Conservation (phyloP, 1,284 basidiomycete species). For the Cryptococcus maquisensis region DNA sequence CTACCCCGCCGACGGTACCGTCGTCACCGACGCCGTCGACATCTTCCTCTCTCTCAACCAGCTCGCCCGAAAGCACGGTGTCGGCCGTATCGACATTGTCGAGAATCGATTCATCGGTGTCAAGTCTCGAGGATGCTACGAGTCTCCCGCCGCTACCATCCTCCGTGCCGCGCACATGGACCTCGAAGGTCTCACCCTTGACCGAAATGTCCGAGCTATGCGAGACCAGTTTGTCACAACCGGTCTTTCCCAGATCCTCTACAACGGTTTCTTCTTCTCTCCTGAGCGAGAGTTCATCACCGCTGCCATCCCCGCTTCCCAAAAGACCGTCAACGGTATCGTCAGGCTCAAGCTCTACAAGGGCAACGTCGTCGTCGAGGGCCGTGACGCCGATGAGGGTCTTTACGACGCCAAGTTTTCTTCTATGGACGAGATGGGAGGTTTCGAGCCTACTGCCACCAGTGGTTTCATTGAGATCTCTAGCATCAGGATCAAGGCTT, state of each 20-base stretch:
- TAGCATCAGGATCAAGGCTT: slow-evolving; percentile 94
- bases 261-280: slow-evolving; percentile 91
- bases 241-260: slow-evolving; percentile 84
- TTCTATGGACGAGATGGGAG: slow-evolving; percentile 99
- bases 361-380: slow-evolving; percentile 92
- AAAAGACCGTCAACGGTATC: slow-evolving; percentile 91
- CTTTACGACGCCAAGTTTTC: slow-evolving; percentile 94
- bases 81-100: slow-evolving; percentile 96
- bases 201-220: slow-evolving; percentile 91
- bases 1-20: slow-evolving; percentile 52
- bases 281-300: slow-evolving; percentile 95
- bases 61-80: slow-evolving; percentile 88
- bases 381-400: slow-evolving; percentile 80
- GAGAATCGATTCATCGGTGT: slow-evolving; percentile 99
- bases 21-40: slow-evolving; percentile 85
- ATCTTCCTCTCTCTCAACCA: slow-evolving; percentile 91
- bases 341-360: slow-evolving; percentile 91
- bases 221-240: slow-evolving; percentile 93
- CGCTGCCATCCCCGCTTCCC: slow-evolving; percentile 81
- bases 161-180: slow-evolving; percentile 93
- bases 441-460: slow-evolving; percentile 89
- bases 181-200: slow-evolving; percentile 93
- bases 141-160: slow-evolving; percentile 93
- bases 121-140: slow-evolving; percentile 98
- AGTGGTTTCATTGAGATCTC: slow-evolving; percentile 92